Evolutionary conservation across 177 flowering plant genomes (phyloP), one percentile per base, ranked within the genome.

Genomic region (Vitis hybrid): DNA sequence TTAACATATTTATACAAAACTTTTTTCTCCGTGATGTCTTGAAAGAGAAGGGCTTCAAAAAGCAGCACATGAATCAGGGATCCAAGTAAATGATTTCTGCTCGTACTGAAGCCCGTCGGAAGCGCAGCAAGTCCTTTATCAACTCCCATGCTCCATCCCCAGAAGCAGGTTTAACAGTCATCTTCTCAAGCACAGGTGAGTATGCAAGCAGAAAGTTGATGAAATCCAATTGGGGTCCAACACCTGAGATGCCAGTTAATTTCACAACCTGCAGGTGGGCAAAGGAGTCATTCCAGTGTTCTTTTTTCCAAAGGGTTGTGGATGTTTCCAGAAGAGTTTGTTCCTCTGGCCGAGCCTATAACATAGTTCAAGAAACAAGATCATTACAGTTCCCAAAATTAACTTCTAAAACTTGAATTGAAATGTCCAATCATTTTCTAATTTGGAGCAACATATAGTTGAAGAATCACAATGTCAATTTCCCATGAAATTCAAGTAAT

Each of bases 131-230:
- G 68, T 86, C 79, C 70, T 84, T 87, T 4, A 82, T 2, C 72
- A 87, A 49, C 48, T 83, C 87, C 81, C 74, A 72, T 34, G 80
- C 82, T 52, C 78, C 70, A 40, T 74, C 75, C 5, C 5, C 17
- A 1, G 85, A 62, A 60, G 83, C 79, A 26, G 87, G 89, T 67
- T 79, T 83, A 15, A 85, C 74, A 30, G 77, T 83, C 88, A 87
- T 76, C 56, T 18, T 82, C 72, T 84, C 86, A 14, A 87, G 85
- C 34, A 55, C 78, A 1, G 89, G 86, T 15, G 88, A 72, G 64
- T 74, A 72, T 40, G 79, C 78, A 17, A 87, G 86, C 75, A 87
- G 19, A 69, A 86, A 84, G 50, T 62, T 69, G 61, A 87, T 83
- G 69, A 84, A 87, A 40, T 70, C 79, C 34, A 84, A 70, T 50